phyloP scores from a whole-genome alignment of 2,329 filamentous ascomycete species.

The Blastomyces parvus region DNA sequence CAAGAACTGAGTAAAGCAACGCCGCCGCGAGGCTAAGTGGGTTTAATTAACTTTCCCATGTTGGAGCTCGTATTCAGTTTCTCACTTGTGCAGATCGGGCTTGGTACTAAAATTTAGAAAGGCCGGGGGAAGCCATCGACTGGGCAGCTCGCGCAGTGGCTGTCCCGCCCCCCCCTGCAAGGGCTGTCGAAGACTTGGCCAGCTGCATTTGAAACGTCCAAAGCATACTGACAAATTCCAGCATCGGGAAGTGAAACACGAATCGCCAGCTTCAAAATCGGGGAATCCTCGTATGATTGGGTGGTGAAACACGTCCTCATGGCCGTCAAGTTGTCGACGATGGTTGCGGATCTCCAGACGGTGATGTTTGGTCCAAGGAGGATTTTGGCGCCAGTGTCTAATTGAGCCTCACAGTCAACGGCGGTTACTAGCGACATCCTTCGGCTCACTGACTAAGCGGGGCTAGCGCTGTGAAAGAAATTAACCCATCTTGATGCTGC shows the following conservation, averaged over 20 bases:
- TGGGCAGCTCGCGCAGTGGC: too few relatives aligned
- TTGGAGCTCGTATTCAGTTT: not conserved
- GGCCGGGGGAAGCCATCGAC: not conserved
- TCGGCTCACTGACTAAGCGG: not conserved
- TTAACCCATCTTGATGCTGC: too few relatives aligned
- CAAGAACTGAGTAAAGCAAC: not conserved
- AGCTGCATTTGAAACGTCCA: not conserved
- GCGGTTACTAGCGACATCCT: too few relatives aligned
- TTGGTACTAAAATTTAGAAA: not conserved
- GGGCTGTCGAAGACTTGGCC: not conserved
- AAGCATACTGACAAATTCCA: not conserved
- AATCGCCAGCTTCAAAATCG: not conserved
- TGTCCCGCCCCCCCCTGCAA: not conserved
- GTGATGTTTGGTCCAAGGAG: not conserved
- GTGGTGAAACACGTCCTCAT: too few relatives aligned
- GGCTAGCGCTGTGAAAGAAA: not conserved
- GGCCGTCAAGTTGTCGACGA: too few relatives aligned
- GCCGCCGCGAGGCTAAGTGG: not conserved
- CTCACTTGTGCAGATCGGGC: constrained; percentile 2
- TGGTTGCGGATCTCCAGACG: too few relatives aligned
- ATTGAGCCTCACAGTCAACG: too few relatives aligned
- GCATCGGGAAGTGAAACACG: not conserved
- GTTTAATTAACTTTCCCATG: not conserved
- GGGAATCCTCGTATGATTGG: not conserved
- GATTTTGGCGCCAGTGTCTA: not conserved